Evolutionary conservation across 2,329 filamentous ascomycete species (phyloP).

Genomic region (Zymoseptoria crescenta): DNA sequence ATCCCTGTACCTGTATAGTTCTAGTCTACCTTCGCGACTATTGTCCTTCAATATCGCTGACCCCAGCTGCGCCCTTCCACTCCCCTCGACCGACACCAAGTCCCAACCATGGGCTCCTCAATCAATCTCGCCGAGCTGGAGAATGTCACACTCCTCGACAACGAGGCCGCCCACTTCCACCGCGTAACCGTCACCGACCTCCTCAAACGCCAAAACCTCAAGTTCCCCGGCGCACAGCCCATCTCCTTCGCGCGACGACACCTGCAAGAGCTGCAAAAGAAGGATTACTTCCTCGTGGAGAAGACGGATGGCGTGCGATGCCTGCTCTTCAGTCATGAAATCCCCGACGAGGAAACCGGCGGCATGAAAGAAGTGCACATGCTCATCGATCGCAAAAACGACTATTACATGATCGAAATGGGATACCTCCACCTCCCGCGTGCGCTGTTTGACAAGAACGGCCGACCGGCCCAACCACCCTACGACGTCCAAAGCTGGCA

Average conservation of each 20-base stretch:
- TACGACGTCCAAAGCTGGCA: slow-evolving; percentile 57
- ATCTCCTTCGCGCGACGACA: slow-evolving; percentile 83
- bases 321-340: slow-evolving; percentile 76
- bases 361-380: slow-evolving; percentile 61
- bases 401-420: slow-evolving; percentile 77
- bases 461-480: not conserved
- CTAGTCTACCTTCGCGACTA: no score
- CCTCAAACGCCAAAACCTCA: slow-evolving; percentile 58
- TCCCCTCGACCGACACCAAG: not conserved
- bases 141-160: slow-evolving; percentile 5
- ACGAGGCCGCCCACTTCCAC: slow-evolving; percentile 22
- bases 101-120: slow-evolving; percentile 8
- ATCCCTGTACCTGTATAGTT: no score
- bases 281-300: slow-evolving; percentile 96
- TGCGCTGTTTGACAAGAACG: not conserved
- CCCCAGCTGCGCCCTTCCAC: no score
- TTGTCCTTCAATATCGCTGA: no score
- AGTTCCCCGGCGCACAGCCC: slow-evolving; percentile 86
- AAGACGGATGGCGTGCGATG: slow-evolving; percentile 96
- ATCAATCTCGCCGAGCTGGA: slow-evolving; percentile 6
- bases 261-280: slow-evolving; percentile 67
- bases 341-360: slow-evolving; percentile 33
- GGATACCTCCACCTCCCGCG: slow-evolving; percentile 60
- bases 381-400: slow-evolving; percentile 94
- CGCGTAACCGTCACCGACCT: slow-evolving; percentile 40